These are phyloP conservation scores for Fusarium abutilonis DNA, from an alignment of 2,329 filamentous ascomycete genomes.

Conservation along the genomic window DNA sequence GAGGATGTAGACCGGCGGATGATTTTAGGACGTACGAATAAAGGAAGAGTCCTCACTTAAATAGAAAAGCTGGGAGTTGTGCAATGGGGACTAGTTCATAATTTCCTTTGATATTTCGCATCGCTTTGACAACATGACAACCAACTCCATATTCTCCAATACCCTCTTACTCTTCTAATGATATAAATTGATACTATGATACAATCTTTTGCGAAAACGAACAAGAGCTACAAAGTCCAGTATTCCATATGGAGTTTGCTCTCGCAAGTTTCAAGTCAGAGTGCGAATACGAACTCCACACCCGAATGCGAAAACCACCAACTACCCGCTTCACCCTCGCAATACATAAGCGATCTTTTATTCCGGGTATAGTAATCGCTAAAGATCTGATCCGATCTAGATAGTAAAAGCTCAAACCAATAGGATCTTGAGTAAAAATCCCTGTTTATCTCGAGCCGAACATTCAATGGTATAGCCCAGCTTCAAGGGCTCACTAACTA, in stretches of 20 bases:
- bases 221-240: slow-evolving; percentile 11
- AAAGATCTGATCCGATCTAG: slow-evolving; percentile 23
- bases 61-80: slow-evolving; percentile 4
- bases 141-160: slow-evolving; percentile 2
- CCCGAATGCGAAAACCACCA: slow-evolving; percentile 28
- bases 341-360: background rate
- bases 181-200: background rate
- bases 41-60: slow-evolving; percentile 7
- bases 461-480: background rate
- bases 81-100: background rate
- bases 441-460: background rate
- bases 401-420: slow-evolving; percentile 4
- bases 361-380: background rate
- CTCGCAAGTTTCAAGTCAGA: background rate
- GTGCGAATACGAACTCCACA: slow-evolving; percentile 30
- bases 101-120: slow-evolving; percentile 6
- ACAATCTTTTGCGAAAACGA: slow-evolving; percentile 32
- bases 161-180: background rate
- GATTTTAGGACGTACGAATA: background rate
- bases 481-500: background rate
- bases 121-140: background rate
- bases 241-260: background rate
- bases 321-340: background rate
- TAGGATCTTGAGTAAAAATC: background rate
- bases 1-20: background rate